A percentile compares a stretch with the other conserved stretches of the same genome.
These are phyloP conservation scores for Diaporthe longicolla DNA, from an alignment of 2,329 filamentous ascomycete genomes.

Conservation along the genomic window DNA sequence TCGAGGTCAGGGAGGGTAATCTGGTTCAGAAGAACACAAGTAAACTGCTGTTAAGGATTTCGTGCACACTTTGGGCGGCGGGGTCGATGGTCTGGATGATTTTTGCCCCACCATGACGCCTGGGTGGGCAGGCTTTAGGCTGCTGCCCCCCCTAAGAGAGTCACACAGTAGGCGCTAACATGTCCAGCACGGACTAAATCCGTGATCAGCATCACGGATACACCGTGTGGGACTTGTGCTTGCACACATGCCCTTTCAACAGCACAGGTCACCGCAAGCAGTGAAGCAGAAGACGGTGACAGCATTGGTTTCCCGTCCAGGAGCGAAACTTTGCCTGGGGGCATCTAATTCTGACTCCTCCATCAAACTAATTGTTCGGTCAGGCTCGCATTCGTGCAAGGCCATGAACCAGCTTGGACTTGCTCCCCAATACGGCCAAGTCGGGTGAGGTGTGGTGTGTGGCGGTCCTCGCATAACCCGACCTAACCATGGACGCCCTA, in stretches of 20 bases:
- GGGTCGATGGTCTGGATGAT: slow-evolving; percentile 33
- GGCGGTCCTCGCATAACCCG: slow-evolving; percentile 17
- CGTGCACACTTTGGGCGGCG: slow-evolving; percentile 35
- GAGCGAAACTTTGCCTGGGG: background rate
- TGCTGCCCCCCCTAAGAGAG: slow-evolving; percentile 21
- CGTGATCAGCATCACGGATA: fast-evolving
- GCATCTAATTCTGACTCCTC: background rate
- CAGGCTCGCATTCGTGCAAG: background rate
- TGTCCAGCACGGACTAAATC: background rate
- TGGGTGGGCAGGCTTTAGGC: slow-evolving; percentile 28
- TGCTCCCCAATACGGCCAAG: slow-evolving; percentile 29
- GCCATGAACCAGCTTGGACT: slow-evolving; percentile 27
- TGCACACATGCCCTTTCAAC: background rate
- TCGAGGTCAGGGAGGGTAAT: slow-evolving; percentile 10
- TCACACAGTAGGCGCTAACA: background rate
- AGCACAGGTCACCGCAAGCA: slow-evolving; percentile 7
- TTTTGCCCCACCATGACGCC: slow-evolving; percentile 40
- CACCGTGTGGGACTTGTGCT: background rate
- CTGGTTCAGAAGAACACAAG: background rate
- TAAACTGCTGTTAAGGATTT: slow-evolving; percentile 24
- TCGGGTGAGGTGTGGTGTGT: slow-evolving; percentile 31
- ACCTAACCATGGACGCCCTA: slow-evolving; percentile 77
- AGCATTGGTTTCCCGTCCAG: background rate
- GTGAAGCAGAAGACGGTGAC: background rate
- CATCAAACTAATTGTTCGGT: background rate